These are phyloP conservation scores for Parasitella parasitica DNA, from an alignment of 371 early-diverging fungal species.

Conservation along the genomic window DNA sequence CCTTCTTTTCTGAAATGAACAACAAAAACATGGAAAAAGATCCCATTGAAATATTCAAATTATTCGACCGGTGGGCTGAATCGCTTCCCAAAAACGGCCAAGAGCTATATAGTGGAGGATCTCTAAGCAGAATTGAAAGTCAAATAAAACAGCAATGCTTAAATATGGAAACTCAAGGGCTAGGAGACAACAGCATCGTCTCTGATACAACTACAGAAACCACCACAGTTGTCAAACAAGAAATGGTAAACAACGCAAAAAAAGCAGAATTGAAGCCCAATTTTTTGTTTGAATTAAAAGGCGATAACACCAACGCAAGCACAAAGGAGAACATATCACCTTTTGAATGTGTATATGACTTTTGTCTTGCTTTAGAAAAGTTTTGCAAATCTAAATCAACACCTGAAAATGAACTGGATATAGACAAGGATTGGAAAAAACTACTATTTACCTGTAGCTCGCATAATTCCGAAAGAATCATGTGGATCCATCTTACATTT, in stretches of 20 bases:
- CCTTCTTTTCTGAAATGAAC: too few relatives aligned
- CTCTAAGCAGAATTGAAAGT: neutral
- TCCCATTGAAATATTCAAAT: neutral
- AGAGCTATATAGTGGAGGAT: neutral
- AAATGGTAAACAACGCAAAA: neutral
- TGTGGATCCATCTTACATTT: constrained; percentile 19
- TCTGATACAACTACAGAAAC: neutral
- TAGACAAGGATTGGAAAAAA: constrained; percentile 12
- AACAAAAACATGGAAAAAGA: neutral
- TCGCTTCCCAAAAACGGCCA: neutral
- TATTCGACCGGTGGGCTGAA: neutral
- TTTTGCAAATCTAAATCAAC: constrained; percentile 5
- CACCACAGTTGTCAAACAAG: neutral
- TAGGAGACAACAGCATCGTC: neutral
- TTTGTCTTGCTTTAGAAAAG: constrained; percentile 7
- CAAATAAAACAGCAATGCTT: neutral
- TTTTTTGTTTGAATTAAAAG: constrained; percentile 8
- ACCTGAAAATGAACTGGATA: neutral
- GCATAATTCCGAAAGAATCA: constrained; percentile 10
- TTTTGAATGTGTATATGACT: constrained; percentile 19
- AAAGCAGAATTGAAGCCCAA: constrained; percentile 6
- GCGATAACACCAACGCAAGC: neutral
- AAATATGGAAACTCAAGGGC: neutral
- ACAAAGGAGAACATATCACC: neutral
- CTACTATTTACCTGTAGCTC: constrained; percentile 5